Base-by-base conservation (phyloP, 352 stramenopile genomes). In the Phytophthora citrophthora region DNA sequence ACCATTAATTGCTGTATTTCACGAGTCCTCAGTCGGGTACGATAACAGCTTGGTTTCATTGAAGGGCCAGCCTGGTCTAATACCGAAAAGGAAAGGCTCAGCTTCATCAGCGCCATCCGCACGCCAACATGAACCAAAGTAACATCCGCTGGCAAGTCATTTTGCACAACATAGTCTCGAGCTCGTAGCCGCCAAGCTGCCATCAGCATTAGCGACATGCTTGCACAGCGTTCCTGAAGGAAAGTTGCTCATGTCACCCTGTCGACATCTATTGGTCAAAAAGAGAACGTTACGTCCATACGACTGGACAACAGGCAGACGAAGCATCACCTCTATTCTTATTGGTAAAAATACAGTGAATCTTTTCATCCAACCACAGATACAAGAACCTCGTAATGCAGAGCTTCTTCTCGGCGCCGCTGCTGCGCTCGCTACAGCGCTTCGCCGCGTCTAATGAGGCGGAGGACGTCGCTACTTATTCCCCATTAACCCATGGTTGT, bases 341-440 rank as follows among this genome's bases (percentile, higher is more conserved):
- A 20, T 32, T 32, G 48, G 43, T 11, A 12, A 38, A 53, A 64
- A 54, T 8, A 18, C 1, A 20, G 20, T 5, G 29, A 3, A 2
- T 5, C 5, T 44, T 70, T 70, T 61, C 43, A 44, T n/a, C 62
- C 55, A 50, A 66, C 43, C 15, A 24, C 18, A 54, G 24, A 54
- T 43, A 18, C 40, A 18, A 59, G 32, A 8, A 46, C 4, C 27
- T 3, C 29, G 29, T 5, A 1, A 76, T 69, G 68, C 52, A 68
- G 41, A 49, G 38, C 32, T 58, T 68, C 41, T 8, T 81, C 12
- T 54, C 74, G 34, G 65, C 66, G 34, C 61, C 74, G 49, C 51
- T 87, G 8, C 49, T 79, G 61, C 75, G 68, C 39, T 68, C 77
- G 20, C 53, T 84, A n/a, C 58, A 41, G n/a, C 77, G 73, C 40